Evolutionary conservation across 1,284 basidiomycete genomes (phyloP).

Genomic region (Ganoderma multipileum): DNA sequence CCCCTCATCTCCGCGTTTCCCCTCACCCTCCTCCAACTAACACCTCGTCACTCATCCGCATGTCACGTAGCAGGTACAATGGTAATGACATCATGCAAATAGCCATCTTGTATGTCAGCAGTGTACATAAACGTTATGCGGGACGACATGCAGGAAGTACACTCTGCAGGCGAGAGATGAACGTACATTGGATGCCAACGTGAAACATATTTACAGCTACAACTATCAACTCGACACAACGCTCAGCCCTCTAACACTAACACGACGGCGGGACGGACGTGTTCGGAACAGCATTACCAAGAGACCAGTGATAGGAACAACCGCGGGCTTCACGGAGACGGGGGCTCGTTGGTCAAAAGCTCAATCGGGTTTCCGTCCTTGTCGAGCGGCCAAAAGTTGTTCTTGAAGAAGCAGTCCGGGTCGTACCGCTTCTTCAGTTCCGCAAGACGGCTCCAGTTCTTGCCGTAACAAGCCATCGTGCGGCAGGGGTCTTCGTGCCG

Average conservation of each 20-base stretch:
- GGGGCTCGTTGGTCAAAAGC: conserved; percentile 61
- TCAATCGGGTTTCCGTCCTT: conserved; percentile 55
- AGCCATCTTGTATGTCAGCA: not conserved
- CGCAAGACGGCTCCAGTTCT: conserved; percentile 73
- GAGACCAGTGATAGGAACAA: not conserved
- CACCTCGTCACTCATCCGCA: not conserved
- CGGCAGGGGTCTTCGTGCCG: conserved; percentile 69
- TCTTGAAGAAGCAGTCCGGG: conserved; percentile 73
- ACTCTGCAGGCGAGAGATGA: not conserved
- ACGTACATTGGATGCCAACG: not conserved
- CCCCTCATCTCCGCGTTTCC: not conserved
- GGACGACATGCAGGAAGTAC: not conserved
- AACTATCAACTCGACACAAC: not conserved
- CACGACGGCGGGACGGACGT: not conserved
- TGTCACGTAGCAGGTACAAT: conserved; percentile 2
- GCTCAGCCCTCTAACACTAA: not conserved
- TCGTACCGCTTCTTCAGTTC: conserved; percentile 80
- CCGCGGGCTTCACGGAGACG: conserved; percentile 28
- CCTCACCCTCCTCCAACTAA: not conserved
- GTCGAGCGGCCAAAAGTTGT: conserved; percentile 80
- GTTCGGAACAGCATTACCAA: not conserved
- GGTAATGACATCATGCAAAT: conserved; percentile 7
- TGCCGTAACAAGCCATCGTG: conserved; percentile 71
- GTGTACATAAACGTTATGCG: not conserved
- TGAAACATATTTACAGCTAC: not conserved